Evolutionary conservation across 73 alveolate genomes (phyloP).

Genomic region (Paramecium bursaria): DNA sequence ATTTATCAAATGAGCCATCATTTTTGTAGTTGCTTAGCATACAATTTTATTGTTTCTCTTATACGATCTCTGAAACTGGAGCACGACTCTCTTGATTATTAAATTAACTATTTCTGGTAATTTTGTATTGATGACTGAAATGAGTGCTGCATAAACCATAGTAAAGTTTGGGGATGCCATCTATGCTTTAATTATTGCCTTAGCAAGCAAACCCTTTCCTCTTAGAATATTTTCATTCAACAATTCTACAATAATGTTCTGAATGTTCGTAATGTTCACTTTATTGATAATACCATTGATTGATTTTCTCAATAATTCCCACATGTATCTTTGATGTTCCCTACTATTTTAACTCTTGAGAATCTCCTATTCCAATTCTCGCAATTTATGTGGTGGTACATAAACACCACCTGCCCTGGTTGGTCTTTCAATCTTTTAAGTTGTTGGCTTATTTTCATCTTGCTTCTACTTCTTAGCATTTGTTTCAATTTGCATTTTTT

Average conservation of each 20-base stretch:
- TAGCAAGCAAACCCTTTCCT: constrained; percentile 98
- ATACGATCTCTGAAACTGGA: constrained; percentile 96
- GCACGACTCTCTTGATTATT: constrained; percentile 90
- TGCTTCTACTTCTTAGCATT: not conserved
- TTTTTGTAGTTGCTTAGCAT: constrained; percentile 91
- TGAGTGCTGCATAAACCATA: constrained; percentile 98
- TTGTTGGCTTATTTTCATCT: not conserved
- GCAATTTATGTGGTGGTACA: constrained; percentile 95
- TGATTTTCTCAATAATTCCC: constrained; percentile 98
- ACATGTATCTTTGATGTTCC: constrained; percentile 97
- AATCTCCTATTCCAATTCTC: constrained; percentile 90
- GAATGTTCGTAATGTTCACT: constrained; percentile 91
- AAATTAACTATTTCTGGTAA: constrained; percentile 97
- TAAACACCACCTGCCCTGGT: constrained; percentile 93
- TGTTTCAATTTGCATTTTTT: constrained; percentile 29
- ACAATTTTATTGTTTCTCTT: constrained; percentile 95
- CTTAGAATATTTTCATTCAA: constrained; percentile 98
- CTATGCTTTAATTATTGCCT: constrained; percentile 93
- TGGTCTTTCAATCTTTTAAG: constrained; percentile 46
- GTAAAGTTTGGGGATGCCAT: constrained; percentile 95
- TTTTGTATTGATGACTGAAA: constrained; percentile 97
- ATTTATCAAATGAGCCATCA: constrained; percentile 99
- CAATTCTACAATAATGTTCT: constrained; percentile 93
- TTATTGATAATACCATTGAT: constrained; percentile 97
- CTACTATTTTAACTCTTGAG: constrained; percentile 88